Base-by-base conservation (phyloP, 225 moss, liverwort and hornwort genomes). In the Marchantia polymorpha region DNA sequence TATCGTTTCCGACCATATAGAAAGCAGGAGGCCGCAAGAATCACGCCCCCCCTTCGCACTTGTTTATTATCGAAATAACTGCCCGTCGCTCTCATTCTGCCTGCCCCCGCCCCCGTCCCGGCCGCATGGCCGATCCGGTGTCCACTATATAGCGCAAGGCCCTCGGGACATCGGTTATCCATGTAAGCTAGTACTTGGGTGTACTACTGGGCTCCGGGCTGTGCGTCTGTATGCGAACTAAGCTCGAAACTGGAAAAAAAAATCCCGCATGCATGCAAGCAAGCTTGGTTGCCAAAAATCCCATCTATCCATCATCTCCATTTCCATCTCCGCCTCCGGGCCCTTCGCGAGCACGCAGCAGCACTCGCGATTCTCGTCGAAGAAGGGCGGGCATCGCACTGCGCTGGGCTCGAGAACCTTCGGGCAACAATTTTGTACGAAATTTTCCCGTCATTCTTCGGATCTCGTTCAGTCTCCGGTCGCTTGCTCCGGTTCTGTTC, bases 21-120 rank as follows among this genome's bases (percentile, higher is more conserved):
- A 19, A 29, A 76, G 31, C 46, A 60, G 15, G 46, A 39, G 46
- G 12, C 60, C 60, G 76, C 76, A 59, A 39, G 76, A 76, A 73
- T 76, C 76, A n/a, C 60, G 76, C 15, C 9, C 31, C 11, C 27
- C 46, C 7, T 20, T n/a, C 0, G 22, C n/a, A 7, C 47, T 52
- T 73, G 25, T n/a, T 52, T 52, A 52, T 73, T 73, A 26, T 73
- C 52, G 6, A 20, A 50, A 72, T 49, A 74, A 12, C 27, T 31
- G 27, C 10, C 58, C 58, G 29, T 22, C 26, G 0, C 23, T 52
- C 52, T 23, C 23, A 26, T 66, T 12, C 52, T 39, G 39, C 27
- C 52, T 22, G 12, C 52, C 73, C 46, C 69, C 6, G 47, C 47
- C 16, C 46, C 61, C 14, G 8, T 61, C 22, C n/a, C 7, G 0